Conservation (phyloP, 176 grass and related monocot genomes). For the Musa itinerans region DNA sequence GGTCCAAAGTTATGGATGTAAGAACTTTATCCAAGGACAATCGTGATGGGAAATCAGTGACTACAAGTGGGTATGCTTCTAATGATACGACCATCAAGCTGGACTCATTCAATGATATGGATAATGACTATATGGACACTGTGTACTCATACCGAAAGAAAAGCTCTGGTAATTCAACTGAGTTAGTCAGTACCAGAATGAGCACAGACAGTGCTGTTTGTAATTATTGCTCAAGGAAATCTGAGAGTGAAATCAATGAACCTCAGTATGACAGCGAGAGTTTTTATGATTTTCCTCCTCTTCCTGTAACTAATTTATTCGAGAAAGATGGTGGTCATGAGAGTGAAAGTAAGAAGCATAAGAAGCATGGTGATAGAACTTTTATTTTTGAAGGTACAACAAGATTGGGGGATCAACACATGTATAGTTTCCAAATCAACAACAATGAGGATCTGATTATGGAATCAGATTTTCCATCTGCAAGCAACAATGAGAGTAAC, state of each 20-base stretch:
- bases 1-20: slow-evolving; percentile 92
- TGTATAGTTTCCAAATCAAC: slow-evolving; percentile 94
- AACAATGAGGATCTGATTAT: slow-evolving; percentile 93
- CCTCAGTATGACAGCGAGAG: slow-evolving; percentile 67
- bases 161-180: slow-evolving; percentile 55
- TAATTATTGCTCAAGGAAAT: slow-evolving; percentile 53
- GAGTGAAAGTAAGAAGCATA: slow-evolving; percentile 34
- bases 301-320: slow-evolving; percentile 57
- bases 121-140: slow-evolving; percentile 34
- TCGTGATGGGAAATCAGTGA: slow-evolving; percentile 34
- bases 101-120: slow-evolving; percentile 28
- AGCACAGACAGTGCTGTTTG: slow-evolving; percentile 40
- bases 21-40: slow-evolving; percentile 75
- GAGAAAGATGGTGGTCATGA: slow-evolving; percentile 33
- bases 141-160: slow-evolving; percentile 31
- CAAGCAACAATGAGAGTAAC: slow-evolving; percentile 45
- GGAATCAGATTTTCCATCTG: slow-evolving; percentile 56
- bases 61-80: slow-evolving; percentile 36
- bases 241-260: slow-evolving; percentile 51
- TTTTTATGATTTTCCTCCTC: slow-evolving; percentile 52
- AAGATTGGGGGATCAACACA: slow-evolving; percentile 33
- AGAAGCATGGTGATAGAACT: slow-evolving; percentile 34
- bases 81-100: slow-evolving; percentile 23
- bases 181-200: slow-evolving; percentile 44
- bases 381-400: slow-evolving; percentile 38